phyloP scores from a whole-genome alignment of 306 rosid species.

The cucumber (Cucumis sativus) region DNA sequence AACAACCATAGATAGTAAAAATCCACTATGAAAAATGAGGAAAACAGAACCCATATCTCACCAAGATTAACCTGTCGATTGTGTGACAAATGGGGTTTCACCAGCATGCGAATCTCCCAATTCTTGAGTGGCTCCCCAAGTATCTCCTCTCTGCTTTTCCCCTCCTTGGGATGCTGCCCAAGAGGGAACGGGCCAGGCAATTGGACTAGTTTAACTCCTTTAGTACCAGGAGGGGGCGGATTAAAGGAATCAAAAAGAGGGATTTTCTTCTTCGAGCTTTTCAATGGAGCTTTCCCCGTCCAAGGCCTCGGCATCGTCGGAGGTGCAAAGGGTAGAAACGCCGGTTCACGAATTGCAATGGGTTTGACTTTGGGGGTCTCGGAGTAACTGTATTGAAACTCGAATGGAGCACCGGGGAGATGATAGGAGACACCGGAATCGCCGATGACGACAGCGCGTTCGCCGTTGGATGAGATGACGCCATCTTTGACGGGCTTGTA shows the following conservation, averaged over 20 bases:
- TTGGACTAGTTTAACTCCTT: conserved; percentile 51
- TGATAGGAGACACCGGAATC: conserved; percentile 76
- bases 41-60: conserved; percentile 13
- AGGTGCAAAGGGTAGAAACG: conserved; percentile 76
- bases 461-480: conserved; percentile 43
- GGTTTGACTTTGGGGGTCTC: conserved; percentile 89
- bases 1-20: not conserved
- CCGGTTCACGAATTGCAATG: conserved; percentile 80
- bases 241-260: conserved; percentile 58
- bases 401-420: conserved; percentile 90
- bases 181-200: conserved; percentile 57
- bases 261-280: conserved; percentile 65
- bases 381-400: conserved; percentile 87
- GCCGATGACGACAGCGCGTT: conserved; percentile 65
- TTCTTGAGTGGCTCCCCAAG: conserved; percentile 72
- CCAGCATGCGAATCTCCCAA: conserved; percentile 70
- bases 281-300: conserved; percentile 93
- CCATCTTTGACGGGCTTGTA: conserved; percentile 51
- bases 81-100: conserved; percentile 37
- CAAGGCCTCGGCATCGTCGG: conserved; percentile 91
- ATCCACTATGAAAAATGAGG: not conserved
- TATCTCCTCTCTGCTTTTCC: conserved; percentile 55
- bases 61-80: conserved; percentile 95
- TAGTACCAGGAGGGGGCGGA: conserved; percentile 30
- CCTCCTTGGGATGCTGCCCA: conserved; percentile 37